Evolutionary conservation across 2,329 filamentous ascomycete species (phyloP), one percentile per base, ranked within the genome.

Genomic region (Venturia asperata): DNA sequence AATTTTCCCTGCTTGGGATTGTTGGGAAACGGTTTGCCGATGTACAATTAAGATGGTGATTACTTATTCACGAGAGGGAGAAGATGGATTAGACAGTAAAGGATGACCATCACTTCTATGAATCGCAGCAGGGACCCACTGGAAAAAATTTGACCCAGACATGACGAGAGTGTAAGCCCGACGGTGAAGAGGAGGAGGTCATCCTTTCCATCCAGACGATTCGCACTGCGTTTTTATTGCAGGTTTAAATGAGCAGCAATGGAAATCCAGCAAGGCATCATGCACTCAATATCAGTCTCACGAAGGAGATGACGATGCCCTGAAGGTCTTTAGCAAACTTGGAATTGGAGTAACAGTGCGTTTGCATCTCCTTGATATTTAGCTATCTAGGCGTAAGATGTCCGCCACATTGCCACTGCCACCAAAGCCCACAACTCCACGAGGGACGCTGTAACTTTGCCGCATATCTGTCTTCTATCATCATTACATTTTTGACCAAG

Each of bases 311-410:
- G 45, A 49, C 19, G 15, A 37, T 58, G 52, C 52, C 52, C 10
- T 13, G 52, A 58, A 58, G 52, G 52, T 58, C 52, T 58, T 58
- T 58, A 37, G 52, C 52, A 58, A 58, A 58, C 52, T 34, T 58
- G 52, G 52, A 37, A 58, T 58, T 58, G 52, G 52, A 58, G 52
- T 52, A 58, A 58, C 19, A 27, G 52, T 34, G 15, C 37, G 52
- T 58, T 34, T 58, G 52, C 52, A 58, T 37, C 52, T 58, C 52
- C 52, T 58, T 58, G 30, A 58, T 58, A 58, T 39, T 58, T 58
- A 37, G 27, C 27, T 58, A 58, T 24, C 60, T 61, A 61, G 15
- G 30, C 60, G 42, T 43, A 27, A 61, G 27, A 17, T 43, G 21
- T 34, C 30, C 30, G 30, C 21, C 60, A 61, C 24, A 37, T 9